These are phyloP conservation scores for Hortaea werneckii DNA, from an alignment of 2,329 filamentous ascomycete species.

Conservation along the genomic window DNA sequence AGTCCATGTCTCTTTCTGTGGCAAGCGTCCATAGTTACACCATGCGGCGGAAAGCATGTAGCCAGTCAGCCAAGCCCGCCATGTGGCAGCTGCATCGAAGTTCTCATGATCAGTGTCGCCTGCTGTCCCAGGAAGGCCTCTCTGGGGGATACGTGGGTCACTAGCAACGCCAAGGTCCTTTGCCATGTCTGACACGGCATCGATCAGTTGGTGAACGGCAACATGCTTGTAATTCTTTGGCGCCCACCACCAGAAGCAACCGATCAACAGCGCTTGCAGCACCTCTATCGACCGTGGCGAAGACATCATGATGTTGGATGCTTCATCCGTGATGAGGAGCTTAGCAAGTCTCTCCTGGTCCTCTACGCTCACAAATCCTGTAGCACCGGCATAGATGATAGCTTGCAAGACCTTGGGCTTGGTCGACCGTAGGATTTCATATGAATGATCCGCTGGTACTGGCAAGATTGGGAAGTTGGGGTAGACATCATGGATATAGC, in stretches of 20 bases:
- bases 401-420: slow-evolving; percentile 1
- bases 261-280: not conserved
- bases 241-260: not conserved
- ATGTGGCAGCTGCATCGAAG: slow-evolving; percentile 1
- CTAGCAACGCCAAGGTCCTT: not conserved
- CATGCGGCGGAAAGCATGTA: slow-evolving; percentile 6
- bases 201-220: not conserved
- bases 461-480: slow-evolving; percentile 5
- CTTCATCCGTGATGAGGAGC: not conserved
- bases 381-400: not conserved
- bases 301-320: not conserved
- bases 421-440: not conserved
- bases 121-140: not conserved
- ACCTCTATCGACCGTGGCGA: not conserved
- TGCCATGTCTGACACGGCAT: not conserved
- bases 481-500: slow-evolving; percentile 12
- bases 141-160: not conserved
- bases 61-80: slow-evolving; percentile 9
- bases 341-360: not conserved
- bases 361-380: not conserved
- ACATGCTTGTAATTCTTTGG: slow-evolving; percentile 1
- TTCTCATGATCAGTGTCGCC: not conserved
- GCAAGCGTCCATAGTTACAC: slow-evolving; percentile 3
- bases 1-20: slow-evolving; percentile 10
- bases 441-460: not conserved